These are phyloP conservation scores for Suhomyces taliae DNA, from an alignment of 1,139 yeast species.

Conservation along the genomic window DNA sequence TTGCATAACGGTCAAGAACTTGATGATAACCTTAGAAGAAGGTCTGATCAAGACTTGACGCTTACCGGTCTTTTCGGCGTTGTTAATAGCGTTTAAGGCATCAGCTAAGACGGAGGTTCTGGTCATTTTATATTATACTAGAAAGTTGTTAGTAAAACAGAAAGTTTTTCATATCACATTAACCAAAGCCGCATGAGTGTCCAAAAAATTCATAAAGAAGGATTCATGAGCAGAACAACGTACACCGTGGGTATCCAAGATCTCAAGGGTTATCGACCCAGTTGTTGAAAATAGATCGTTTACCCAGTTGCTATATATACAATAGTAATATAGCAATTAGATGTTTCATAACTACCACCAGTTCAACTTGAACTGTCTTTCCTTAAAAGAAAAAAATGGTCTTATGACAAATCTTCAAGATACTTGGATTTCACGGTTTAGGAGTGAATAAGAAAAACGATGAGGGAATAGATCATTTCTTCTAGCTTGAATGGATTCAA, in stretches of 20 bases:
- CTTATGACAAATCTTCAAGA: slow-evolving; percentile 9
- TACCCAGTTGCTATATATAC: slow-evolving; percentile 8
- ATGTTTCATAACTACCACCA: slow-evolving; percentile 3
- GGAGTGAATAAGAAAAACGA: slow-evolving; percentile 5
- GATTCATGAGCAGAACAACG: slow-evolving; percentile 34
- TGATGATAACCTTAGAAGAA: slow-evolving; percentile 96
- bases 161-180: slow-evolving; percentile 5
- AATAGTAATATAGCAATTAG: slow-evolving; percentile 3
- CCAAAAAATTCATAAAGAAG: slow-evolving; percentile 20
- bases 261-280: slow-evolving; percentile 24
- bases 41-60: slow-evolving; percentile 99
- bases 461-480: no score
- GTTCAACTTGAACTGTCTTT: slow-evolving; percentile 1
- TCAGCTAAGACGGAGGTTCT: slow-evolving; percentile 99
- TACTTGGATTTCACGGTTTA: slow-evolving; percentile 4
- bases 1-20: slow-evolving; percentile 96
- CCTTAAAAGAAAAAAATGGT: neutral
- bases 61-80: slow-evolving; percentile 99
- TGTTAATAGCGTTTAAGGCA: slow-evolving; percentile 97
- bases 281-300: slow-evolving; percentile 19
- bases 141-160: slow-evolving; percentile 12
- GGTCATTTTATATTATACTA: slow-evolving; percentile 62
- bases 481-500: no score
- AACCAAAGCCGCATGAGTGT: slow-evolving; percentile 40
- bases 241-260: slow-evolving; percentile 25